Conservation (phyloP, 192 early-diverging fungal genomes). For the Coemansia pectinata region DNA sequence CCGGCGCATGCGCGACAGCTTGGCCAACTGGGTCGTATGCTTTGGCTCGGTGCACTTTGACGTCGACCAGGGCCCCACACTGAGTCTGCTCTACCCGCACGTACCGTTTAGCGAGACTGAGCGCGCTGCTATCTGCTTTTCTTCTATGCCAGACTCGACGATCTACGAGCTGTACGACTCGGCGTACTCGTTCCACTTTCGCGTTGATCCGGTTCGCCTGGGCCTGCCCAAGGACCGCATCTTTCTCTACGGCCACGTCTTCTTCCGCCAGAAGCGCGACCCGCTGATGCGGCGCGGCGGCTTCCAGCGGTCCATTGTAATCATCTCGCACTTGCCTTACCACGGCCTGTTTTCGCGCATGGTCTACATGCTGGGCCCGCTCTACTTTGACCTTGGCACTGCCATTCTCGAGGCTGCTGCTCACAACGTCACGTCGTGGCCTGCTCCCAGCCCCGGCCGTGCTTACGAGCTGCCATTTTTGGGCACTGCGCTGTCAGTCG, state of each 20-base stretch:
- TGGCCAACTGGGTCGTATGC: conserved; percentile 64
- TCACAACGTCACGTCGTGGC: conserved; percentile 78
- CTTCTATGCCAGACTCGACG: conserved; percentile 76
- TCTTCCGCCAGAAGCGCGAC: conserved; percentile 92
- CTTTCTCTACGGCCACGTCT: conserved; percentile 81
- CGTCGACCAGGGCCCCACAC: conserved; percentile 76
- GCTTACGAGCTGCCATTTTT: conserved; percentile 75
- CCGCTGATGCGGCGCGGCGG: conserved; percentile 81
- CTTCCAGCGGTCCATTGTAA: conserved; percentile 89
- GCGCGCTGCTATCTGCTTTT: conserved; percentile 76
- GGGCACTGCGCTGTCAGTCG: conserved; percentile 66
- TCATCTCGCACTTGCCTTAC: conserved; percentile 86
- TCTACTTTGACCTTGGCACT: conserved; percentile 77
- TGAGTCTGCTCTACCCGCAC: conserved; percentile 73
- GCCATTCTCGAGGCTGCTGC: conserved; percentile 79
- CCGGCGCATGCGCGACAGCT: conserved; percentile 21
- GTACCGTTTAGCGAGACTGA: conserved; percentile 66
- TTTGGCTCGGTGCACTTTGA: conserved; percentile 82
- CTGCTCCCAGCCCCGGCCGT: conserved; percentile 53
- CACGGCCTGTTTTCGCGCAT: conserved; percentile 82
- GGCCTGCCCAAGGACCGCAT: conserved; percentile 45
- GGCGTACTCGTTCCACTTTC: conserved; percentile 72
- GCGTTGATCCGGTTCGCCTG: conserved; percentile 57
- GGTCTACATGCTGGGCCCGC: conserved; percentile 72
- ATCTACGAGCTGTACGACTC: conserved; percentile 74